A percentile compares a stretch with the other conserved stretches of the same genome.
phyloP scores from a whole-genome alignment of 768 basidiomycete genomes.

The Tricholoma saponaceum region DNA sequence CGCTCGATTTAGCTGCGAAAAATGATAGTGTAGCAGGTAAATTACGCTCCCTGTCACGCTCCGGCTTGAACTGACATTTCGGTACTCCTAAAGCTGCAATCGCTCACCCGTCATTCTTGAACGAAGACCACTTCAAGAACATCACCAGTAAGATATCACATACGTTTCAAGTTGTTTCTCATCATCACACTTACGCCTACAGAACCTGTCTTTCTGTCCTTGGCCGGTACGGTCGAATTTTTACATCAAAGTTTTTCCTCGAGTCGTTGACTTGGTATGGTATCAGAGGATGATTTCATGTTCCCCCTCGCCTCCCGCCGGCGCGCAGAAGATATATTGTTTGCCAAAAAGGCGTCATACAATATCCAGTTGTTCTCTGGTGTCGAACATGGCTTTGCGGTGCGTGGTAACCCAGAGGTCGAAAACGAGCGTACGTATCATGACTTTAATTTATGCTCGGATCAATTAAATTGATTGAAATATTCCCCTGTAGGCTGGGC shows the following conservation, averaged over 20 bases:
- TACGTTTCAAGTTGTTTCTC: not conserved
- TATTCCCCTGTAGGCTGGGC: not conserved
- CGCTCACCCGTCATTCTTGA: slow-evolving; percentile 50
- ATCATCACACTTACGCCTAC: not conserved
- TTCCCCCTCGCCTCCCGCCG: slow-evolving; percentile 44
- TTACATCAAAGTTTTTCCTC: not conserved
- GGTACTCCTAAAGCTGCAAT: slow-evolving; percentile 40
- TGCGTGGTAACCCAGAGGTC: slow-evolving; percentile 39
- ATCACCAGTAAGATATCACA: slow-evolving; percentile 38
- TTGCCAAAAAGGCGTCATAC: slow-evolving; percentile 46
- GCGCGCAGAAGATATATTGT: slow-evolving; percentile 52
- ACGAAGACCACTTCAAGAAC: slow-evolving; percentile 42
- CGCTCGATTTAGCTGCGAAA: slow-evolving; percentile 40
- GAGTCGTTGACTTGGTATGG: not conserved
- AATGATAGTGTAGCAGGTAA: slow-evolving; percentile 47
- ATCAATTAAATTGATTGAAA: not conserved
- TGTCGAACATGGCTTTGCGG: slow-evolving; percentile 44
- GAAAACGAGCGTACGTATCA: slow-evolving; percentile 32
- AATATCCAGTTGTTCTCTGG: slow-evolving; percentile 57
- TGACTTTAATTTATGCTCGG: not conserved
- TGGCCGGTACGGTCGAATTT: slow-evolving; percentile 38
- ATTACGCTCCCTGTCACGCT: not conserved
- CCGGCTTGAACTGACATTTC: too few species aligned
- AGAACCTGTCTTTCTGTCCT: slow-evolving; percentile 54
- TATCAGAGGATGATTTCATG: not conserved